Evolutionary conservation across 768 basidiomycete genomes (phyloP).

Genomic region (Lactifluus volemus): DNA sequence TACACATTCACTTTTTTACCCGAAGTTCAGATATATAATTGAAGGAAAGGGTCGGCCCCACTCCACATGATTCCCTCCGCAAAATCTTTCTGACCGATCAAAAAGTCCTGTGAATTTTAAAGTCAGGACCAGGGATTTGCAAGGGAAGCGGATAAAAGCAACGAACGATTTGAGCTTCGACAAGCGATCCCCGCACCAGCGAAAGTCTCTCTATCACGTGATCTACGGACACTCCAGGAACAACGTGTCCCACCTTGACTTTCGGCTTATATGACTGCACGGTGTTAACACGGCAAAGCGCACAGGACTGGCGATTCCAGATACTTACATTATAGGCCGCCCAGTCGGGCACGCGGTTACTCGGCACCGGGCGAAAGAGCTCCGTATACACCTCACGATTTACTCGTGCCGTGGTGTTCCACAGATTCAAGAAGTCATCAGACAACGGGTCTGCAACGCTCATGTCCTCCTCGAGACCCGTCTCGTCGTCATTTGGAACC

Average conservation of each 20-base stretch:
- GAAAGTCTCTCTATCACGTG: constrained; percentile 70
- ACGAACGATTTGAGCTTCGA: constrained; percentile 62
- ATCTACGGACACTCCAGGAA: constrained; percentile 51
- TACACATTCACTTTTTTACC: too few relatives aligned
- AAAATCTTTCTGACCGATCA: constrained; percentile 71
- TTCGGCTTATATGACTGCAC: constrained; percentile 63
- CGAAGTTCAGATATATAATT: constrained; percentile 56
- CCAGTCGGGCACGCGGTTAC: constrained; percentile 75
- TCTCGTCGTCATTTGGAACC: constrained; percentile 58
- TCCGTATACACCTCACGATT: constrained; percentile 85
- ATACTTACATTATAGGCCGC: constrained; percentile 55
- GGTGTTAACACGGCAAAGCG: background rate
- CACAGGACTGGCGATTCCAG: background rate
- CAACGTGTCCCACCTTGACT: constrained; percentile 74
- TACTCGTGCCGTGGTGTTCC: constrained; percentile 61
- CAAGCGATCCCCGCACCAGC: constrained; percentile 61
- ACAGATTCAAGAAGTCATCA: constrained; percentile 48
- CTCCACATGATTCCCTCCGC: constrained; percentile 64
- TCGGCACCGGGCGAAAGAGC: constrained; percentile 80
- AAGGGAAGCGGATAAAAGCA: background rate
- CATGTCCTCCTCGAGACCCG: constrained; percentile 44
- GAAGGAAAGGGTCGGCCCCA: constrained; percentile 66
- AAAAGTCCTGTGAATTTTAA: constrained; percentile 53
- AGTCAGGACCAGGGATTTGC: constrained; percentile 3
- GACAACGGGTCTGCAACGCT: constrained; percentile 73